phyloP scores from a whole-genome alignment of 2,329 filamentous ascomycete genomes.

The Colletotrichum sp. region DNA sequence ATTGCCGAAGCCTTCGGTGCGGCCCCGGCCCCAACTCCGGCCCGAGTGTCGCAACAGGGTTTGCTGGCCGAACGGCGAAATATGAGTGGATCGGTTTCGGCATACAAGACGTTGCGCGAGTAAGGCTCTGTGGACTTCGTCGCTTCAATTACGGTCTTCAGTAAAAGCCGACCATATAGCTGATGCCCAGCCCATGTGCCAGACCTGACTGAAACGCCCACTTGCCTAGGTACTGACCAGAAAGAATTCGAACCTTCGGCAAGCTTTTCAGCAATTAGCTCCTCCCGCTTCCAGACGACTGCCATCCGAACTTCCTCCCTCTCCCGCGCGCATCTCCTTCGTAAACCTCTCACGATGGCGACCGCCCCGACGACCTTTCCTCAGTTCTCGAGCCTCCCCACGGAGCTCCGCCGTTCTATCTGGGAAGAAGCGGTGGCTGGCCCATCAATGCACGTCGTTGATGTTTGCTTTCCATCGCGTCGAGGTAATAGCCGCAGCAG shows the following conservation, averaged over 20 bases:
- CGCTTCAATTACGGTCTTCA: not conserved
- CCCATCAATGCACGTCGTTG: slow-evolving; percentile 30
- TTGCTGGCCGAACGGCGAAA: not conserved
- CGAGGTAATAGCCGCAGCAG: not conserved
- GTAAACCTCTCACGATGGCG: slow-evolving; percentile 32
- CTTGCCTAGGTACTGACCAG: not conserved
- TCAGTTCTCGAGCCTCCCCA: not conserved
- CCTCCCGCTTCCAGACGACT: not conserved
- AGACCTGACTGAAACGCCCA: not conserved
- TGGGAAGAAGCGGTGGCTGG: slow-evolving; percentile 10
- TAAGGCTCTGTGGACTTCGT: not conserved
- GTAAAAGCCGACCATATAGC: not conserved
- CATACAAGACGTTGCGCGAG: not conserved
- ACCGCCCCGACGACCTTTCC: not conserved
- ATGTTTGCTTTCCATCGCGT: slow-evolving; percentile 29
- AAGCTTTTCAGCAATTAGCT: not conserved
- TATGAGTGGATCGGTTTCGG: not conserved
- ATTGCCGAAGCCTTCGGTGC: not conserved
- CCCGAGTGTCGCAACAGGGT: not conserved
- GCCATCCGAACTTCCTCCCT: not conserved
- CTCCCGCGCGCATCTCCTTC: not conserved
- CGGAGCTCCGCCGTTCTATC: not conserved
- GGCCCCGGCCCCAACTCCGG: not conserved
- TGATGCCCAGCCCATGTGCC: not conserved
- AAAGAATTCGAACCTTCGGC: not conserved